Evolutionary conservation across 257 asterid genomes (phyloP).

Genomic region (Misopates orontium): DNA sequence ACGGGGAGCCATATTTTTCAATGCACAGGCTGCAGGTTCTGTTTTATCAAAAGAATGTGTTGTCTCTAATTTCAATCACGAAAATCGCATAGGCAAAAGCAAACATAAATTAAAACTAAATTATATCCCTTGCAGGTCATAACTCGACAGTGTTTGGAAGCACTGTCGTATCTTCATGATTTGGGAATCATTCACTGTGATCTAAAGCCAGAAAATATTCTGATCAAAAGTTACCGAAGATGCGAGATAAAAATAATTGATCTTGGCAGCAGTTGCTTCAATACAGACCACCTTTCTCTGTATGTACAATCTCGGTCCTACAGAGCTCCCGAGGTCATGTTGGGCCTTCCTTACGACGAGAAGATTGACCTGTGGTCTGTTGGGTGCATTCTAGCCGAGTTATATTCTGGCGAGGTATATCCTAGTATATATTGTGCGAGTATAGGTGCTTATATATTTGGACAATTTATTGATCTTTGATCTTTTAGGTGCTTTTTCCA

Average conservation of each 20-base stretch:
- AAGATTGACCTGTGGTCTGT: slow-evolving; percentile 95
- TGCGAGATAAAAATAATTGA: slow-evolving; percentile 91
- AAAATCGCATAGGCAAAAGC: neutral
- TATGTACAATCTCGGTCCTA: slow-evolving; percentile 96
- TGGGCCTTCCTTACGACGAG: slow-evolving; percentile 86
- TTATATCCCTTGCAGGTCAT: slow-evolving; percentile 52
- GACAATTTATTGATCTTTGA: slow-evolving; percentile 5
- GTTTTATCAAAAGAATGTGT: neutral
- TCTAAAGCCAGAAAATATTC: slow-evolving; percentile 93
- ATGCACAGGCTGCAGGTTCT: slow-evolving; percentile 75
- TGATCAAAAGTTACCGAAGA: slow-evolving; percentile 76
- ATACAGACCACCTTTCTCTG: slow-evolving; percentile 65
- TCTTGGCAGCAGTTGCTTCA: slow-evolving; percentile 98
- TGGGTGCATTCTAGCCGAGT: slow-evolving; percentile 89
- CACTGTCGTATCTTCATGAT: slow-evolving; percentile 67
- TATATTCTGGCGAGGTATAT: slow-evolving; percentile 82
- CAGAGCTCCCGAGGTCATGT: slow-evolving; percentile 94
- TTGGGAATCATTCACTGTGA: slow-evolving; percentile 95
- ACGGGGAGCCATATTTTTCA: slow-evolving; percentile 77
- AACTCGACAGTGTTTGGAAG: slow-evolving; percentile 85
- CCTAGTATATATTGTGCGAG: neutral
- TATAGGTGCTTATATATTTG: neutral
- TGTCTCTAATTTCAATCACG: neutral
- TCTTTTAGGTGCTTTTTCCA: slow-evolving; percentile 82
- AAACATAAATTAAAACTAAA: slow-evolving; percentile 21